Evolutionary conservation across 768 basidiomycete species (phyloP).

Genomic region (Rhizopogon vesiculosus): DNA sequence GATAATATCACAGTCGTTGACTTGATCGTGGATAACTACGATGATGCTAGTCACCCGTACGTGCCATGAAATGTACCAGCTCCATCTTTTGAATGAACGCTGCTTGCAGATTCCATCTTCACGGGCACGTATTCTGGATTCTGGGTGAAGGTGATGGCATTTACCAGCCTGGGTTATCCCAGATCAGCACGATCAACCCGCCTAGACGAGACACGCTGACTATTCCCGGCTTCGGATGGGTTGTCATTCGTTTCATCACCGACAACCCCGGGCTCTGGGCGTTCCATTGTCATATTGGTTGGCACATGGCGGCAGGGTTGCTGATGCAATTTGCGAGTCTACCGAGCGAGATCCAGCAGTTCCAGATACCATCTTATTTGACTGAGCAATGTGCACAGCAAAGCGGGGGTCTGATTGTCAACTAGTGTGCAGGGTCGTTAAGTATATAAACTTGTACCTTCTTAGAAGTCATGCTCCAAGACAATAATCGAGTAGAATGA

Average conservation of each 20-base stretch:
- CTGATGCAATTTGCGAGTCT: slow-evolving; percentile 36
- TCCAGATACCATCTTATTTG: slow-evolving; percentile 30
- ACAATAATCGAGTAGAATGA: background rate
- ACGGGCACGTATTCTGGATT: slow-evolving; percentile 31
- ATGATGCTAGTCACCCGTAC: slow-evolving; percentile 27
- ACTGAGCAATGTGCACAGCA: slow-evolving; percentile 30
- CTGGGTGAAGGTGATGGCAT: slow-evolving; percentile 31
- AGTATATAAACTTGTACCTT: background rate
- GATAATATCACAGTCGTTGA: slow-evolving; percentile 25
- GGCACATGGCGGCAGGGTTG: slow-evolving; percentile 37
- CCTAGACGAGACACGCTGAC: slow-evolving; percentile 38
- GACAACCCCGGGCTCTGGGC: slow-evolving; percentile 44
- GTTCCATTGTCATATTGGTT: slow-evolving; percentile 38
- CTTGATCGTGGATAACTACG: slow-evolving; percentile 16
- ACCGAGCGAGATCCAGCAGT: slow-evolving; percentile 28
- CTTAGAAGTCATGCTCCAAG: background rate
- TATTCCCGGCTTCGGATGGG: slow-evolving; percentile 33
- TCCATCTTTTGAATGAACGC: background rate
- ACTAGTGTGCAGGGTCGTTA: slow-evolving; percentile 11
- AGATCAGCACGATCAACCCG: slow-evolving; percentile 30
- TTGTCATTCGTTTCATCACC: slow-evolving; percentile 34
- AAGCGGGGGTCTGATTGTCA: slow-evolving; percentile 16
- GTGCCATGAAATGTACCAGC: background rate
- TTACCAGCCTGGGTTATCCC: slow-evolving; percentile 22
- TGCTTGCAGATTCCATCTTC: slow-evolving; percentile 30